Percentiles rank a stretch among this genome's conserved stretches.
These are phyloP conservation scores for Chimonanthus praecox DNA, from an alignment of 164 flowering plant species.

Conservation along the genomic window DNA sequence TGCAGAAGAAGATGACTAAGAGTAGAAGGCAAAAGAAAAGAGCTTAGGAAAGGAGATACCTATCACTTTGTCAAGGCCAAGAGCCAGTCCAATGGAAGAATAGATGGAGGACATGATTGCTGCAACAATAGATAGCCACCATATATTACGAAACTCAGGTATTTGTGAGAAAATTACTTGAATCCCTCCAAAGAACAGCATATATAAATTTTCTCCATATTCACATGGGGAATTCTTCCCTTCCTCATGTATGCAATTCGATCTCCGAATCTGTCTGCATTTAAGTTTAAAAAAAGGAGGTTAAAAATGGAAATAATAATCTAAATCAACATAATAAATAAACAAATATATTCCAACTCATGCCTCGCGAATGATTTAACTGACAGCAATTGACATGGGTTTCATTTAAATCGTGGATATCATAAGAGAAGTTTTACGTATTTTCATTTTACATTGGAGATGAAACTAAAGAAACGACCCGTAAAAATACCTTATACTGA, in stretches of 20 bases:
- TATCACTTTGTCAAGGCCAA: constrained; percentile 47
- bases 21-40: neutral
- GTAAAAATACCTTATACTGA: constrained; percentile 27
- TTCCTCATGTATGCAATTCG: constrained; percentile 60
- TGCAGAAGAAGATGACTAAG: no score
- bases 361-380: no score
- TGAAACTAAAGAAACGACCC: no score
- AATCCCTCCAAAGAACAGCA: constrained; percentile 57
- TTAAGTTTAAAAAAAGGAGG: neutral
- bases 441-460: no score
- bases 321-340: no score
- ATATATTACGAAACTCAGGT: constrained; percentile 57
- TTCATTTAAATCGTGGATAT: no score
- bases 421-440: no score
- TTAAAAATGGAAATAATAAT: neutral
- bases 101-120: constrained; percentile 34
- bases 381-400: neutral
- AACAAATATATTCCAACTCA: no score
- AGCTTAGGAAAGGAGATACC: neutral
- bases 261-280: constrained; percentile 61
- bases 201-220: constrained; percentile 33
- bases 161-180: constrained; percentile 64
- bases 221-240: constrained; percentile 55
- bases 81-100: constrained; percentile 38
- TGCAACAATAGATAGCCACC: no score